Conservation (phyloP, 805 yeast species). For the Candida ipomoeae region DNA sequence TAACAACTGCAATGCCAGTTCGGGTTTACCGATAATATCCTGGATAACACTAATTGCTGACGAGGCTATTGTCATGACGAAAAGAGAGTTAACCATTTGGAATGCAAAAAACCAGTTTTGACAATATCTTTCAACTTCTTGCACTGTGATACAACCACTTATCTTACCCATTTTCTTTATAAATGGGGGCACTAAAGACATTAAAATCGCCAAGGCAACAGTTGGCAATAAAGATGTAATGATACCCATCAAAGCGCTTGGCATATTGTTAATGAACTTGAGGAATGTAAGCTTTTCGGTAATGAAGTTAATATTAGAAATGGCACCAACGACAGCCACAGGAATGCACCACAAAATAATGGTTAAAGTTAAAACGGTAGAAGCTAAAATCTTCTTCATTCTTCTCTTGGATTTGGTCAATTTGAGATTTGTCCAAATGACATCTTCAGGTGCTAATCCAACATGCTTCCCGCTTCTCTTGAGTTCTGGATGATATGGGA, state of each 20-base stretch:
- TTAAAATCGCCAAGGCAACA: constrained; percentile 70
- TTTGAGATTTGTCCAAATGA: constrained; percentile 76
- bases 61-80: constrained; percentile 80
- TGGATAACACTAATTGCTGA: constrained; percentile 74
- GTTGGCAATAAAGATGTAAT: constrained; percentile 88
- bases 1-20: constrained; percentile 66
- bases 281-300: constrained; percentile 71
- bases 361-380: constrained; percentile 57
- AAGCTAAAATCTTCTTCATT: constrained; percentile 54
- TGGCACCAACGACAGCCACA: constrained; percentile 93
- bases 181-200: constrained; percentile 82
- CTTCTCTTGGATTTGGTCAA: constrained; percentile 54
- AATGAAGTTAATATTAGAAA: constrained; percentile 79
- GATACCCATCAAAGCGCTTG: constrained; percentile 66
- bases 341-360: constrained; percentile 95
- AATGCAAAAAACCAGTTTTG: constrained; percentile 89
- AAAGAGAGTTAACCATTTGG: constrained; percentile 84
- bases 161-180: constrained; percentile 72
- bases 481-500: constrained; percentile 51
- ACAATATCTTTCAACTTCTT: constrained; percentile 72
- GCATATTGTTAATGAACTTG: constrained; percentile 71
- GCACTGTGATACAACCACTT: constrained; percentile 67
- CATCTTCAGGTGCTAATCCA: constrained; percentile 75
- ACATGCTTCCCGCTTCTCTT: constrained; percentile 47
- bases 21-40: constrained; percentile 63